Evolutionary conservation across 2,329 filamentous ascomycete species (phyloP), one percentile per base, ranked within the genome.

Genomic region (Diatrype stigma): DNA sequence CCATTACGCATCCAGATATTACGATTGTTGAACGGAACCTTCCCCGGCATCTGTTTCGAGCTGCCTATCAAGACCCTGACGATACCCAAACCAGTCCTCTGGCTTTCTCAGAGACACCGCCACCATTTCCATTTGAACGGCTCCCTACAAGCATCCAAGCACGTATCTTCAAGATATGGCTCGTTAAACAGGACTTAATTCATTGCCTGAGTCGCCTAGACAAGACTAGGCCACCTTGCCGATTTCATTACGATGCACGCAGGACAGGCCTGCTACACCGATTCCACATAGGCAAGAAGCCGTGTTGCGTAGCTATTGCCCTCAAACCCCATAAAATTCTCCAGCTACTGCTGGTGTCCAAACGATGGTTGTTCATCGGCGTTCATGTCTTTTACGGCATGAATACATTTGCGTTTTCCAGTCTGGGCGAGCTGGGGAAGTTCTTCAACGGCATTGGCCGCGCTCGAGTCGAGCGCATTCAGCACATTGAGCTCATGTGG

Each of bases 361-460:
- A 65, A 49, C 56, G 62, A 1, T 76, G 73, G 68, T 59, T 67
- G 46, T 73, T 68, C 26, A 56, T 75, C 1, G 74, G 71, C 0
- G 57, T 63, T 2, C 70, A 73, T 51, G 54, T 72, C 2, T 80
- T 80, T 53, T 79, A 79, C 49, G 74, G 75, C 7, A 52, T 63
- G 1, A 80, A 80, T 55, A 74, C 64, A 0, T 79, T 80, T 52
- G 72, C 71, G 0, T 80, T 80, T 56, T 77, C 74, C n/a, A 76
- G 73, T n/a, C 61, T 80, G 0, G 77, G 77, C 44, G 77, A 80
- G 59, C 72, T 75, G 58, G 71, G 71, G 48, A 69, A 74, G 42
- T 80, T 80, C 56, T 70, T 67, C 48, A 58, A 56, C 1, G 71
- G 74, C 0, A 78, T 78, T 21, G 67, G 69, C 1, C 35, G 28